Evolutionary conservation across 1,284 basidiomycete species (phyloP), one percentile per base, ranked within the genome.

Genomic region (Ganoderma multipileum): DNA sequence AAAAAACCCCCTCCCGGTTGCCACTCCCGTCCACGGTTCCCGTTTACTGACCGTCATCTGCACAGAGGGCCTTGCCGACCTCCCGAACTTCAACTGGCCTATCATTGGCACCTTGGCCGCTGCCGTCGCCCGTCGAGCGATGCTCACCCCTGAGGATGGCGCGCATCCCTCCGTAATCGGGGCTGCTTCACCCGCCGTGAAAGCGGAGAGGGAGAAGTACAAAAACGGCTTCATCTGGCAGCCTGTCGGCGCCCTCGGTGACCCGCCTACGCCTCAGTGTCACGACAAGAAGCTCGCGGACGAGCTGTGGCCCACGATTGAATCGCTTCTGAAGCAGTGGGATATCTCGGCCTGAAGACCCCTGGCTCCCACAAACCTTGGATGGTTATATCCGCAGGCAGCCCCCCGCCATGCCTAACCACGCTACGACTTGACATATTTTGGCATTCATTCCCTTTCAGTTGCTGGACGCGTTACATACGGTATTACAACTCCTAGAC

Each of bases 91-190:
- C 23, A 26, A 61, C 12, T 30, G 62, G 1, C 69, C 71, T 5
- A 41, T 73, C 42, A 33, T 75, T 38, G 70, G 68, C 1, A 42
- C 68, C n/a, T 4, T 75, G 36, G 12, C 62, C 12, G 61, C 58
- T 12, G 47, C 76, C 76, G 18, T 71, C 28, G 20, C 70, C 2
- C 20, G 61, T 28, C 55, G 61, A 41, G 23, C 71, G 41, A 72
- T 75, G 59, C 41, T 68, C n/a, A 42, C 68, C 14, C 65, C 75
- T 2, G 36, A 60, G 11, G 76, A 81, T 1, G 86, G 84, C 33
- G 82, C 82, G 0, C 79, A 83, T 68, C 82, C 81, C 3, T 80
- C 84, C 0, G 80, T 82, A 36, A 83, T 88, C 67, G 87, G 86
- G 6, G 86, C 86, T 0, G 84, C 83, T 2, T 78, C 83, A 0